Percentiles rank a stretch among this genome's conserved stretches.
These are phyloP conservation scores for Coemansia furcata DNA, from an alignment of 192 early-diverging fungal species.

Conservation along the genomic window DNA sequence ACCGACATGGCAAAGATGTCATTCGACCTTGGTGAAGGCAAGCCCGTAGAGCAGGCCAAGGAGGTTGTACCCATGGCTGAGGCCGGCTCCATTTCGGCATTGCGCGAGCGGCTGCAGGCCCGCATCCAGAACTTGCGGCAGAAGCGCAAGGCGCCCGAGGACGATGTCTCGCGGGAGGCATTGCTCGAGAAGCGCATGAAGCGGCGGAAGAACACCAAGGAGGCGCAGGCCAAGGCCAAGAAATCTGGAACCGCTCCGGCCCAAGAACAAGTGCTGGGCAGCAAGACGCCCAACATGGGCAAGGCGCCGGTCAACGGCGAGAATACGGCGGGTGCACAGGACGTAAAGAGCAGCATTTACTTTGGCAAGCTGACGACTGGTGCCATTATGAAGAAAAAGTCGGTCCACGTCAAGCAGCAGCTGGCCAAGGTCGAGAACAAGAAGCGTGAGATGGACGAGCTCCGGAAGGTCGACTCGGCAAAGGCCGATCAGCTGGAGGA, in stretches of 20 bases:
- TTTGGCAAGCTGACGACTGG: slow-evolving; percentile 44
- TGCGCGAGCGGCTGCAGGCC: slow-evolving; percentile 60
- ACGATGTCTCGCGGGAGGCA: slow-evolving; percentile 61
- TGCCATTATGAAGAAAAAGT: slow-evolving; percentile 50
- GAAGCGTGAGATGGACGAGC: slow-evolving; percentile 70
- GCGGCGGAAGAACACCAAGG: slow-evolving; percentile 58
- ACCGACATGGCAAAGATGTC: slow-evolving; percentile 32
- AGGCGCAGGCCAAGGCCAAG: slow-evolving; percentile 41
- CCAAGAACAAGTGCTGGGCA: slow-evolving; percentile 28
- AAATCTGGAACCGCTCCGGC: slow-evolving; percentile 14
- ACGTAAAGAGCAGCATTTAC: slow-evolving; percentile 37
- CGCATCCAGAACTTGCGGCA: slow-evolving; percentile 62
- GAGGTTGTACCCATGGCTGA: slow-evolving; percentile 32
- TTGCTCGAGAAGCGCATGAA: slow-evolving; percentile 75
- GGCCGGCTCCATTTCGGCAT: slow-evolving; percentile 54
- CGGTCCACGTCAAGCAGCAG: slow-evolving; percentile 54
- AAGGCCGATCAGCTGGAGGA: slow-evolving; percentile 70
- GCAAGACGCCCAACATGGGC: slow-evolving; percentile 23
- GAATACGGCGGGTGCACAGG: neutral
- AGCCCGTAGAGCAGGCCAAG: slow-evolving; percentile 7
- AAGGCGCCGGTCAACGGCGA: slow-evolving; percentile 2
- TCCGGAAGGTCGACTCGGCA: slow-evolving; percentile 60
- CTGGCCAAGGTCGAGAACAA: slow-evolving; percentile 70
- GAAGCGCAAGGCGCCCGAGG: slow-evolving; percentile 62
- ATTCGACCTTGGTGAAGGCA: slow-evolving; percentile 16